These are phyloP conservation scores for Vigna trinervia DNA, from an alignment of 306 rosid species.

Conservation along the genomic window DNA sequence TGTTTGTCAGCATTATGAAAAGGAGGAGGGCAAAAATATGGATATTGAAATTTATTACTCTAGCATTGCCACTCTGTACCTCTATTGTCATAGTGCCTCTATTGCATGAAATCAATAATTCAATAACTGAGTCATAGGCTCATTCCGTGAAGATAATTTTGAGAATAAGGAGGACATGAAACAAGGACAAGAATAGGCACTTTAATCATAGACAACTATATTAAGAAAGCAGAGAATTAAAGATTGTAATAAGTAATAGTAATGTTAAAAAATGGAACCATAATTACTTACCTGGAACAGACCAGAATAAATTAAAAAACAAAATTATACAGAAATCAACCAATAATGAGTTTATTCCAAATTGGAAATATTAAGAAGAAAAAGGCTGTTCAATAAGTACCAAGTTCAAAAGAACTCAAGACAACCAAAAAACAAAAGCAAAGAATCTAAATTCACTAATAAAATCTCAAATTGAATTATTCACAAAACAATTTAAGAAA, in stretches of 20 bases:
- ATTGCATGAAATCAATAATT: background rate
- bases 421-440: background rate
- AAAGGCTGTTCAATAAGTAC: background rate
- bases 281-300: background rate
- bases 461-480: slow-evolving; percentile 1
- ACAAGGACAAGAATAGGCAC: slow-evolving; percentile 5
- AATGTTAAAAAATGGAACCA: background rate
- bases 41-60: background rate
- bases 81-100: background rate
- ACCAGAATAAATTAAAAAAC: slow-evolving; percentile 3
- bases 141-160: background rate
- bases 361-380: background rate
- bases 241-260: background rate
- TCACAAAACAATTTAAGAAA: background rate
- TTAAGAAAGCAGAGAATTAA: background rate
- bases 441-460: background rate
- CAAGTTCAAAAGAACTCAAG: background rate
- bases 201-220: background rate
- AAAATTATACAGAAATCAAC: slow-evolving; percentile 8
- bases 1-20: background rate
- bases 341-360: slow-evolving; percentile 24
- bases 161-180: background rate
- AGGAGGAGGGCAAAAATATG: background rate
- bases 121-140: background rate
- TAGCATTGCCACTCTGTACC: background rate